Evolutionary conservation across 169 alveolate species (phyloP), one percentile per base, ranked within the genome.

Genomic region (Cryptosporidium parvum): DNA sequence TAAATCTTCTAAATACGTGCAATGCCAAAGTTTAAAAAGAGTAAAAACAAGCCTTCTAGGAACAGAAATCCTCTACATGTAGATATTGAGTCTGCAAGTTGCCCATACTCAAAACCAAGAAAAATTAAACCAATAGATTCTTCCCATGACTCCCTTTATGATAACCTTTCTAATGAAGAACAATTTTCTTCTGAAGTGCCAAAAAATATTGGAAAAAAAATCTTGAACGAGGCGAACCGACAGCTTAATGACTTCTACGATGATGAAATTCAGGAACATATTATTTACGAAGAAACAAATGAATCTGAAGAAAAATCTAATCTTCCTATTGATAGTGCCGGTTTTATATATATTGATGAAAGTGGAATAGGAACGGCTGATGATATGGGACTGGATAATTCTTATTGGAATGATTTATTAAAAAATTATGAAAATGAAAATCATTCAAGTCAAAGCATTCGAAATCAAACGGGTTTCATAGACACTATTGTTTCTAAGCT

Each of bases 311-410:
- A 58, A 56, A 86, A 85, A 35, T 45, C 62, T 12, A 45, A 84
- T 59, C 75, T 92, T 52, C 84, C 87, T 45, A 69, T 86, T 23
- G 91, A 84, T 71, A 70, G 67, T 42, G 65, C 67, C n/a, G 92
- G 75, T 14, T 65, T 39, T 70, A 59, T 73, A 37, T 56, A 39
- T 16, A 48, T 56, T 26, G 68, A 51, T 33, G 61, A 75, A 86
- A 68, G 39, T 70, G 56, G 69, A 21, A 12, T 71, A 26, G 65
- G 29, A 29, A 26, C n/a, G 21, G 62, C n/a, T 35, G 85, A 62
- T 31, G n/a, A 35, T 6, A 35, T 42, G 0, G 67, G 70, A 67
- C 37, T 33, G 42, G 75, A 67, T 70, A 91, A 86, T 73, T 71
- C 80, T 21, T 80, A 80, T 39, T 80, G 89, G 89, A 65, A 69